Conservation (phyloP, 208 protist genomes). For the Balamuthia mandrillaris region DNA sequence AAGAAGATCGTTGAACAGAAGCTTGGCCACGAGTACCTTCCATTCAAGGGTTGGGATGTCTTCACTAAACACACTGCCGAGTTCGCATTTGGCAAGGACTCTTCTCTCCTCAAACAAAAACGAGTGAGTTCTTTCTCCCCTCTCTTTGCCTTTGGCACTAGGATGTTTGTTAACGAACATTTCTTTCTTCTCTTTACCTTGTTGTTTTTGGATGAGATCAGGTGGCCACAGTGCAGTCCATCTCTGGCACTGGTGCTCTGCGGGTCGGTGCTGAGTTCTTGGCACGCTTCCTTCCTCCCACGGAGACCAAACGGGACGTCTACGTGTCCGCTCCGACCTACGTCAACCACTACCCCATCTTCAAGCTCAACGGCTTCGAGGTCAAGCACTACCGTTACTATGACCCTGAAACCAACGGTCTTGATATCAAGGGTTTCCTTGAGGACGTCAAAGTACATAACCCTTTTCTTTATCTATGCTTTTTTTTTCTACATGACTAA, state of each 20-base stretch:
- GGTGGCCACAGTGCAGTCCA: conserved; percentile 78
- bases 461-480: background rate
- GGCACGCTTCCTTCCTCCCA: conserved; percentile 34
- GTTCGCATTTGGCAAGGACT: conserved; percentile 82
- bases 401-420: conserved; percentile 40
- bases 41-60: conserved; percentile 82
- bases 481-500: background rate
- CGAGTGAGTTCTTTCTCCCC: background rate
- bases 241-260: conserved; percentile 82
- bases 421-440: conserved; percentile 73
- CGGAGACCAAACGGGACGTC: conserved; percentile 39
- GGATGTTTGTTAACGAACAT: background rate
- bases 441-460: conserved; percentile 50
- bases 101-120: conserved; percentile 31
- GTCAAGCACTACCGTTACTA: conserved; percentile 70
- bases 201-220: background rate
- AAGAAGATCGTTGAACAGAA: conserved; percentile 52
- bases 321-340: conserved; percentile 80
- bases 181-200: background rate
- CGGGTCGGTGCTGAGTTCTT: conserved; percentile 39
- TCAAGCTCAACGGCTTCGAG: conserved; percentile 57
- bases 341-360: conserved; percentile 71
- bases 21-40: conserved; percentile 93
- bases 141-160: background rate
- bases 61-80: conserved; percentile 81